Base-by-base conservation (phyloP, 768 basidiomycete species). In the Psilocybe cyanescens region DNA sequence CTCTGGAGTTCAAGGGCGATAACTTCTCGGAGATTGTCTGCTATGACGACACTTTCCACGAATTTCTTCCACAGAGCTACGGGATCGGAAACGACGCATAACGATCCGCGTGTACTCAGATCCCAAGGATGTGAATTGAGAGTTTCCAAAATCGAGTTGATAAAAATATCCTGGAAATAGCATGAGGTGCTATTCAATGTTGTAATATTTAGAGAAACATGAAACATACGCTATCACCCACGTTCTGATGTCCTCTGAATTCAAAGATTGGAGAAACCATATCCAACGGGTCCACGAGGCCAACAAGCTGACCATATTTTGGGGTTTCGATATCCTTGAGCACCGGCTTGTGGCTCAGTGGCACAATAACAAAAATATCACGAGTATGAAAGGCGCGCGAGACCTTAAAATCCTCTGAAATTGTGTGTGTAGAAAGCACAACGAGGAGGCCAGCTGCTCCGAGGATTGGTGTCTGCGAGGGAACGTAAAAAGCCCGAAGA, bases 241-340 rank as follows among this genome's bases (percentile, higher is more conserved):
- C 8, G 17, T 58, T 30, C 33, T 45, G 37, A 5, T 53, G 46
- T 4, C 41, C 53, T 45, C 51, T 39, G 19, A 64, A 64, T 24
- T 77, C 75, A 59, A 79, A 77, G 24, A 81, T 72, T n/a, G 76
- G 55, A 1, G 82, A 81, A 16, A 79, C 57, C 83, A 86, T 86
- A 66, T 86, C 85, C n/a, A 86, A 71, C 4, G 85, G 85, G 65
- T 86, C 84, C 8, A 85, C 71, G 17, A 86, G 77, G 31, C 79
- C 82, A 37, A 86, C 77, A 9, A 70, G 67, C 11, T 70, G 68
- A 17, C 81, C 83, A 62, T 81, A 75, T 55, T 72, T 74, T 47
- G 72, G 72, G 2, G 51, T 28, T 24, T 59, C 48, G 11, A 65
- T 50, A 16, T 70, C 73, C 14, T 74, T 74, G 56, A 83, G 75